Evolutionary conservation across 495 filamentous ascomycete species (phyloP).

Genomic region (Geoglossum glabrum): DNA sequence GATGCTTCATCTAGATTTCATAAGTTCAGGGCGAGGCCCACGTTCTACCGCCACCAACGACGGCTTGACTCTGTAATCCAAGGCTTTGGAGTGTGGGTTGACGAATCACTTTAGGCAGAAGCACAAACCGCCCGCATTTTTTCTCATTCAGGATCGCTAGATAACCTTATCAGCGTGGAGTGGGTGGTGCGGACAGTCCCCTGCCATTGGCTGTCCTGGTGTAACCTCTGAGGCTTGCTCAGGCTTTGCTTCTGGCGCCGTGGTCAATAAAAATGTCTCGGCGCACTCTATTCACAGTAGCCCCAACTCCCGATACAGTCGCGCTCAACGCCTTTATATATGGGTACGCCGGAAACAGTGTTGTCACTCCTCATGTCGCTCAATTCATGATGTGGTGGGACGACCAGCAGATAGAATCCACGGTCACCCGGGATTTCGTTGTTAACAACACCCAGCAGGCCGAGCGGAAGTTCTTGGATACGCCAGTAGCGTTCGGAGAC

Average conservation of each 20-base stretch:
- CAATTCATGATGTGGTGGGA: conserved; percentile 43
- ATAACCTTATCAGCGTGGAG: not conserved
- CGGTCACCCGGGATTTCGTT: conserved; percentile 51
- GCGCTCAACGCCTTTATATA: conserved; percentile 21
- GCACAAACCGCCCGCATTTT: not conserved
- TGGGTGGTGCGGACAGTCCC: not conserved
- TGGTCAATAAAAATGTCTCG: not conserved
- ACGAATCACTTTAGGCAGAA: not conserved
- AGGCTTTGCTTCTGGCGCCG: not conserved
- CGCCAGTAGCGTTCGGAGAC: conserved; percentile 62
- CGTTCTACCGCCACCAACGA: not conserved
- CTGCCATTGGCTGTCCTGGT: not conserved
- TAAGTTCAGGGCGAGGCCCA: not conserved
- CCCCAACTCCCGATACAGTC: conserved; percentile 14
- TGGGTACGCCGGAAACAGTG: conserved; percentile 20
- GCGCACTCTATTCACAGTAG: not conserved
- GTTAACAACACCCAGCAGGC: conserved; percentile 42
- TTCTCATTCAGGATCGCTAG: not conserved
- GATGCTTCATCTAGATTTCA: not conserved
- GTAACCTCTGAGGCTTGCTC: not conserved
- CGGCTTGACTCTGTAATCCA: not conserved
- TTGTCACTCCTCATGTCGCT: conserved; percentile 15
- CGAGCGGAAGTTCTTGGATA: conserved; percentile 44
- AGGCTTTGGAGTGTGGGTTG: not conserved
- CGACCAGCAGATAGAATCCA: conserved; percentile 50